Percentiles rank a stretch among this genome's conserved stretches.
phyloP scores from a whole-genome alignment of 495 filamentous ascomycete species.

The Cercophora newfieldiana region DNA sequence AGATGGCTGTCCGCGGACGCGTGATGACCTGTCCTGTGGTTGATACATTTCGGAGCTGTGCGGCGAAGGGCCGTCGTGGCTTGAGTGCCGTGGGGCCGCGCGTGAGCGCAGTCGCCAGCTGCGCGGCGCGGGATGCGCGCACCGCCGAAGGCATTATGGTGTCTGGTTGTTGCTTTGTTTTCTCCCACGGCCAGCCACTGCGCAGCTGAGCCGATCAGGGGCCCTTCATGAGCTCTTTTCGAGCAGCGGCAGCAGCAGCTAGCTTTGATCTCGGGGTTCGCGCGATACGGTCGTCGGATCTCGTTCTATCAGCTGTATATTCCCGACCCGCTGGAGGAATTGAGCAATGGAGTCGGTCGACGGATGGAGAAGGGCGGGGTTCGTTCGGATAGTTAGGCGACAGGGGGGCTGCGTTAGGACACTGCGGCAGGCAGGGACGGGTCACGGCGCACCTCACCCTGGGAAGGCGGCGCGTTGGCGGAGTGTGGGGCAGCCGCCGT shows the following conservation, averaged over 20 bases:
- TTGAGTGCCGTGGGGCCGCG: not conserved
- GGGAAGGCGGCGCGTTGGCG: too few species aligned
- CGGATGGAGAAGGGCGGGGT: not conserved
- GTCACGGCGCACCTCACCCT: too few species aligned
- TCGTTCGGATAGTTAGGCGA: not conserved
- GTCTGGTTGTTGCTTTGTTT: not conserved
- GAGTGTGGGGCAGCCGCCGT: not conserved
- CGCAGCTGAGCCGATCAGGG: slow-evolving; percentile 29
- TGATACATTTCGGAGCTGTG: slow-evolving; percentile 23
- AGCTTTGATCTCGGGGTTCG: too few species aligned
- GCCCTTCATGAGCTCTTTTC: slow-evolving; percentile 27
- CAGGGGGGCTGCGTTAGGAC: not conserved
- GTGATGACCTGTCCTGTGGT: slow-evolving; percentile 20
- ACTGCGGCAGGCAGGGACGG: not conserved
- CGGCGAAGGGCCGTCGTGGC: not conserved
- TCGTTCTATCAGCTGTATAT: not conserved
- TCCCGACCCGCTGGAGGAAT: not conserved
- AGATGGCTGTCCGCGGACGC: slow-evolving; percentile 71
- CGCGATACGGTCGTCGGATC: too few species aligned
- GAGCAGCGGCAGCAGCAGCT: not conserved
- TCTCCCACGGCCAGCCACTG: slow-evolving; percentile 30
- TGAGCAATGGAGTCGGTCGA: not conserved
- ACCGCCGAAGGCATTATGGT: slow-evolving; percentile 27
- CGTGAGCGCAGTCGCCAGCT: slow-evolving; percentile 16
- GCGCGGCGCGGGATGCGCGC: slow-evolving; percentile 20